These are phyloP conservation scores for Cytospora chrysosperma DNA, from an alignment of 2,329 filamentous ascomycete genomes.

Conservation along the genomic window DNA sequence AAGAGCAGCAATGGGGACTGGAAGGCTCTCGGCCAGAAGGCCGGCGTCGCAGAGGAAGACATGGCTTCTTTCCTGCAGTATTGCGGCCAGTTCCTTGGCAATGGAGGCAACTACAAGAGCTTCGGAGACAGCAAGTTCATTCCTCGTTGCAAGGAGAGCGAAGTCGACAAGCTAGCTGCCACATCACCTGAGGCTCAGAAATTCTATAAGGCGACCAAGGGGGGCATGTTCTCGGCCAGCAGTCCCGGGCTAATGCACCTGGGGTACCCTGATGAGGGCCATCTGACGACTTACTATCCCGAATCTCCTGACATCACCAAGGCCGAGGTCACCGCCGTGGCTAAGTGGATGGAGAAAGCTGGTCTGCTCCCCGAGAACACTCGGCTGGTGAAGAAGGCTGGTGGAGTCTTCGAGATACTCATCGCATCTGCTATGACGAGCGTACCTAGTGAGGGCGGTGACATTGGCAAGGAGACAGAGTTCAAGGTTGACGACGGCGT, in stretches of 20 bases:
- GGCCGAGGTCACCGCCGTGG: slow-evolving; percentile 69
- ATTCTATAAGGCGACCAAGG: slow-evolving; percentile 66
- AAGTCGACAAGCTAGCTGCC: slow-evolving; percentile 63
- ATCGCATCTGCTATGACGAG: slow-evolving; percentile 67
- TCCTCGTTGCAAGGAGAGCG: slow-evolving; percentile 64
- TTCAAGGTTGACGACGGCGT: slow-evolving; percentile 60
- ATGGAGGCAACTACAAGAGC: slow-evolving; percentile 76
- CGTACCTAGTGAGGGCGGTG: slow-evolving; percentile 62
- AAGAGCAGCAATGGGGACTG: slow-evolving; percentile 68
- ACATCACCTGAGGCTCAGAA: slow-evolving; percentile 59
- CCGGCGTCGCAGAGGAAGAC: slow-evolving; percentile 62
- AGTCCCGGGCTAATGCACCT: slow-evolving; percentile 69
- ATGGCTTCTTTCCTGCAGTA: slow-evolving; percentile 73
- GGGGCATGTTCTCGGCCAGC: slow-evolving; percentile 69
- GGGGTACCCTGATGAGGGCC: slow-evolving; percentile 71
- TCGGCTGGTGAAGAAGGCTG: slow-evolving; percentile 64
- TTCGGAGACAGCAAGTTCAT: slow-evolving; percentile 86
- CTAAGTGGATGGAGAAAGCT: slow-evolving; percentile 71
- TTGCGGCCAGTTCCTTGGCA: slow-evolving; percentile 66
- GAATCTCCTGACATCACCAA: slow-evolving; percentile 72
- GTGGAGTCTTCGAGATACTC: slow-evolving; percentile 67
- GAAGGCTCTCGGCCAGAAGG: slow-evolving; percentile 63
- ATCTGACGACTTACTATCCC: slow-evolving; percentile 82
- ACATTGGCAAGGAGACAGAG: slow-evolving; percentile 64
- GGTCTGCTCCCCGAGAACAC: slow-evolving; percentile 75